Evolutionary conservation across 2,329 filamentous ascomycete species (phyloP).

Genomic region (Penicillium corylophilum): DNA sequence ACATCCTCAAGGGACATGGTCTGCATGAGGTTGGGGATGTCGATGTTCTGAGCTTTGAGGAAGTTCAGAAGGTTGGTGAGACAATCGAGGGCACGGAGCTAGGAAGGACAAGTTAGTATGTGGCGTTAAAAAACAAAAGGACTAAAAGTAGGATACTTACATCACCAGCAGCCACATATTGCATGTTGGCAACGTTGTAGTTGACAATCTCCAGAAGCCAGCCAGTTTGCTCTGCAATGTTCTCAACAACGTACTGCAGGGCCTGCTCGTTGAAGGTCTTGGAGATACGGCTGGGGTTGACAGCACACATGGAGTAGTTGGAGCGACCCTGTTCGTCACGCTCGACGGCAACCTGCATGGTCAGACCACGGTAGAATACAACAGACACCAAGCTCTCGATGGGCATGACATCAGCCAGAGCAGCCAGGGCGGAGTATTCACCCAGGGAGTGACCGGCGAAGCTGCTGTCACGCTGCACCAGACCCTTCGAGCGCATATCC

Average conservation of each 20-base stretch:
- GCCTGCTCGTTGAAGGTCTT: slow-evolving; percentile 99
- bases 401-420: slow-evolving; percentile 98
- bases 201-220: slow-evolving; percentile 99
- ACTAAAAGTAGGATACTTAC: slow-evolving; percentile 33
- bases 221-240: slow-evolving; percentile 86
- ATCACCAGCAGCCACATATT: slow-evolving; percentile 68
- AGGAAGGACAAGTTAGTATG: slow-evolving; percentile 21
- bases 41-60: slow-evolving; percentile 94
- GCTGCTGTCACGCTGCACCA: slow-evolving; percentile 92
- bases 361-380: slow-evolving; percentile 97
- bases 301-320: slow-evolving; percentile 99
- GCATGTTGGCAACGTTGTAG: slow-evolving; percentile 73
- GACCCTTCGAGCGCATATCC: slow-evolving; percentile 96
- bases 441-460: slow-evolving; percentile 97
- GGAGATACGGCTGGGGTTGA: slow-evolving; percentile 96
- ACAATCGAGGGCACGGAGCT: slow-evolving; percentile 63
- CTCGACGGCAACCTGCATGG: slow-evolving; percentile 98
- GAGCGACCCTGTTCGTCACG: slow-evolving; percentile 88
- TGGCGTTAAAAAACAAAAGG: neutral
- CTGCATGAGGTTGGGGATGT: slow-evolving; percentile 89
- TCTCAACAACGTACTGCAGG: slow-evolving; percentile 93
- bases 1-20: slow-evolving; percentile 85
- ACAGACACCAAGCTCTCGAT: slow-evolving; percentile 98
- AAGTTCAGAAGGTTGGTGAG: slow-evolving; percentile 84
- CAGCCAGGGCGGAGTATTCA: slow-evolving; percentile 95